These are phyloP conservation scores for Lignosus rhinocerotis DNA, from an alignment of 1,284 basidiomycete species.

Conservation along the genomic window DNA sequence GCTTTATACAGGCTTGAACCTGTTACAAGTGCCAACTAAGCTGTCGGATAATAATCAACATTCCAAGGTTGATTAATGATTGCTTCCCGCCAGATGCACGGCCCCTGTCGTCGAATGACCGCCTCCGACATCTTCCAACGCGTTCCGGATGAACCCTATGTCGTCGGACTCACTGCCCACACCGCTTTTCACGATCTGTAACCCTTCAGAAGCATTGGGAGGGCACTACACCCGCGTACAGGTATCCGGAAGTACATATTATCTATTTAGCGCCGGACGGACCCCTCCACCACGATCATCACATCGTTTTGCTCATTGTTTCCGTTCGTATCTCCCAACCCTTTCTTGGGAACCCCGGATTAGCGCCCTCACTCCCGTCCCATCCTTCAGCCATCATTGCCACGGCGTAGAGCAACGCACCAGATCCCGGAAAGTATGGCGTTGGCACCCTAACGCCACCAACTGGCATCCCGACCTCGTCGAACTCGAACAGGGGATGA, in stretches of 20 bases:
- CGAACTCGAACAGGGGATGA: slow-evolving; percentile 54
- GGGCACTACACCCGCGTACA: background rate
- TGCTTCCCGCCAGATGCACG: slow-evolving; percentile 3
- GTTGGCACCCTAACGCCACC: slow-evolving; percentile 59
- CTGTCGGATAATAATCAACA: slow-evolving; percentile 1
- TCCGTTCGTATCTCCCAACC: slow-evolving; percentile 51
- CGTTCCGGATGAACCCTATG: slow-evolving; percentile 4
- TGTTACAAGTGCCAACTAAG: background rate
- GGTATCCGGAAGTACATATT: background rate
- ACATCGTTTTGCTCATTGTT: slow-evolving; percentile 44
- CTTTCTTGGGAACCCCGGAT: slow-evolving; percentile 49
- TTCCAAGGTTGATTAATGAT: background rate
- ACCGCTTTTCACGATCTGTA: background rate
- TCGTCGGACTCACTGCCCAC: slow-evolving; percentile 8
- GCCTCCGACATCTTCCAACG: slow-evolving; percentile 9
- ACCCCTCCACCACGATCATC: slow-evolving; percentile 4
- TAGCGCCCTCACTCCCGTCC: slow-evolving; percentile 44
- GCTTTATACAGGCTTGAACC: background rate
- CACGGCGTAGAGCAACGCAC: slow-evolving; percentile 49
- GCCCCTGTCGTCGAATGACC: slow-evolving; percentile 15
- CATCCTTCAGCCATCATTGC: slow-evolving; percentile 61
- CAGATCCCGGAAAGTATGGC: slow-evolving; percentile 62
- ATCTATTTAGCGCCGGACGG: background rate
- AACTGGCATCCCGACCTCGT: slow-evolving; percentile 62
- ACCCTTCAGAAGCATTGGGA: background rate